Conservation (phyloP, 495 filamentous ascomycete species). For the Penicillium paradoxum region DNA sequence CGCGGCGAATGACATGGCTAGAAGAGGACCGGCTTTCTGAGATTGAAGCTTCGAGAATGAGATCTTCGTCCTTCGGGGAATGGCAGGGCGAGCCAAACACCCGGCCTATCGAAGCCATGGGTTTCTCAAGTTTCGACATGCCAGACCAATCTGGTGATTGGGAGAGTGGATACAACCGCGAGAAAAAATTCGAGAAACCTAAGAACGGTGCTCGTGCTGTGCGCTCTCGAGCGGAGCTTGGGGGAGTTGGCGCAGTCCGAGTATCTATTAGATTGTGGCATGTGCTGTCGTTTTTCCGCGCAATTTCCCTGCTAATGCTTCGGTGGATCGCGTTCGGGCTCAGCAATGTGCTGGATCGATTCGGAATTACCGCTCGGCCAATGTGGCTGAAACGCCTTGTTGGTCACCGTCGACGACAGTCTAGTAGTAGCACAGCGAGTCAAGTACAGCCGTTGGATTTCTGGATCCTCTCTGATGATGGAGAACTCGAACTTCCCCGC, state of each 20-base stretch:
- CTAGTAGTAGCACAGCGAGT: slow-evolving; percentile 9
- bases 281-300: slow-evolving; percentile 66
- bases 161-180: slow-evolving; percentile 63
- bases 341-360: slow-evolving; percentile 49
- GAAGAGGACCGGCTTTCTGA: slow-evolving; percentile 76
- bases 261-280: slow-evolving; percentile 67
- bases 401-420: slow-evolving; percentile 19
- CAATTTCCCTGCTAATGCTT: slow-evolving; percentile 62
- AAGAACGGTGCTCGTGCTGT: slow-evolving; percentile 40
- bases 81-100: slow-evolving; percentile 31
- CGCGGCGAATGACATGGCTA: slow-evolving; percentile 83
- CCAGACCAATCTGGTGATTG: slow-evolving; percentile 28
- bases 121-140: slow-evolving; percentile 31
- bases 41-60: slow-evolving; percentile 38
- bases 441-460: slow-evolving; percentile 46
- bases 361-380: slow-evolving; percentile 60
- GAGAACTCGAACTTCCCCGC: slow-evolving; percentile 51
- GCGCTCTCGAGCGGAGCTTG: slow-evolving; percentile 39
- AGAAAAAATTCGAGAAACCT: slow-evolving; percentile 52
- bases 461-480: slow-evolving; percentile 54
- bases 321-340: slow-evolving; percentile 53
- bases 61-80: slow-evolving; percentile 12
- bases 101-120: slow-evolving; percentile 26
- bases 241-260: slow-evolving; percentile 73
- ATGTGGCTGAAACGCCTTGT: slow-evolving; percentile 50